phyloP scores from a whole-genome alignment of 2,329 filamentous ascomycete species.

The Westerdykella ornata region DNA sequence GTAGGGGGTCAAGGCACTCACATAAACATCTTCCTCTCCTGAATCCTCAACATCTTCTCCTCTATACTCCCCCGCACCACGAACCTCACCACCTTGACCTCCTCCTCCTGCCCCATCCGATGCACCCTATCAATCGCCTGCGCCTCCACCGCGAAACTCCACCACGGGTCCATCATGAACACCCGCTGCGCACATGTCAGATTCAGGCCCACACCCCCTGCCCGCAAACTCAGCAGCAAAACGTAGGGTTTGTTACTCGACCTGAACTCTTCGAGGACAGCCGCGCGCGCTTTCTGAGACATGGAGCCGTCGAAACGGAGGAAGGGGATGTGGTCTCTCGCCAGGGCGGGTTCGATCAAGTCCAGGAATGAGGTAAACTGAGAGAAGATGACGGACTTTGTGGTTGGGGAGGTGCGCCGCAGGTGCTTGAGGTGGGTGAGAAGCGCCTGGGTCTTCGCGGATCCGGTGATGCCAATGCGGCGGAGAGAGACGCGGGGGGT shows the following conservation, averaged over 20 bases:
- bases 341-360: conserved; percentile 76
- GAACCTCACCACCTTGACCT: conserved; percentile 81
- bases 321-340: conserved; percentile 63
- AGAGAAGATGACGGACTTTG: conserved; percentile 89
- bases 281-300: conserved; percentile 74
- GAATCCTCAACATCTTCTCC: conserved; percentile 86
- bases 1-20: conserved; percentile 46
- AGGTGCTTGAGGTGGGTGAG: conserved; percentile 66
- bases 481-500: conserved; percentile 53
- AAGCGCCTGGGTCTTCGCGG: conserved; percentile 79
- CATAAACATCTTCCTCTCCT: conserved; percentile 95
- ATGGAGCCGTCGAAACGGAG: conserved; percentile 90
- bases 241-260: conserved; percentile 56
- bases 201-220: conserved; percentile 90
- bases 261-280: conserved; percentile 68
- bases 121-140: conserved; percentile 98
- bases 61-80: conserved; percentile 89
- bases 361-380: conserved; percentile 96
- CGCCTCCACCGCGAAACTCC: conserved; percentile 93
- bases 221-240: conserved; percentile 75
- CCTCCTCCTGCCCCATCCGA: conserved; percentile 84
- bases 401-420: conserved; percentile 57
- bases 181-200: conserved; percentile 82
- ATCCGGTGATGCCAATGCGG: conserved; percentile 61
- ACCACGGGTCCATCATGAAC: conserved; percentile 99